Evolutionary conservation across 2,329 filamentous ascomycete genomes (phyloP), one percentile per base, ranked within the genome.

Genomic region (Diaporthe sp.): DNA sequence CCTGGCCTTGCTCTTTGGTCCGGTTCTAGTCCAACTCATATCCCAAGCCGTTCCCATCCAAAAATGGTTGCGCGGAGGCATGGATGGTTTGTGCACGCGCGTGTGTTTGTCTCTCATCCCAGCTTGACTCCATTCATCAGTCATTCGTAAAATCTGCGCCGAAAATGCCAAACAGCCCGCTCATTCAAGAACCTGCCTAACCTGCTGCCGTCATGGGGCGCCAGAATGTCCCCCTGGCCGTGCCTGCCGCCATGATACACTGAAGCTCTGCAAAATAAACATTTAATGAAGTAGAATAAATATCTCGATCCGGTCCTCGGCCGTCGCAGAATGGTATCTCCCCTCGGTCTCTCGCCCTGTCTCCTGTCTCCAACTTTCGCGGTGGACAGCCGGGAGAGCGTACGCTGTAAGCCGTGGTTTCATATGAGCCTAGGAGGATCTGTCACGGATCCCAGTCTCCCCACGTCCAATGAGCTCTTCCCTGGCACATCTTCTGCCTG

Each of bases 71-170:
- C 57, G 9, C 17, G n/a, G 37, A 57, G 51, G 37, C 25, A 13
- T 55, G 12, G n/a, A 13, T 31, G 37, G 15, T 13, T 25, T n/a
- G 55, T 58, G 60, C 31, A 39, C 20, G 39, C 15, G n/a, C 22
- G 22, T 25, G 25, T 49, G n/a, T 12, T 58, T 49, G n/a, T 12
- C 58, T 34, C 39, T 25, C 51, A n/a, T 42, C 71, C 58, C 58
- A 65, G 7, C 12, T 51, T 12, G 8, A 22, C 44, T 63, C 22
- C 57, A 17, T 51, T 53, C 39, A 44, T 73, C 71, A 73, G 28
- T 73, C 71, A 47, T 73, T 65, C 47, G 25, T 73, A 39, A 55
- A 60, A 44, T 28, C 47, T 73, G 58, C 60, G 71, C 55, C 68
- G 31, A 58, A 71, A 65, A 73, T 73, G 71, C 71, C 39, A 44